Evolutionary conservation across 495 filamentous ascomycete genomes (phyloP).

Genomic region (Aspergillus sclerotiicarbonarius): DNA sequence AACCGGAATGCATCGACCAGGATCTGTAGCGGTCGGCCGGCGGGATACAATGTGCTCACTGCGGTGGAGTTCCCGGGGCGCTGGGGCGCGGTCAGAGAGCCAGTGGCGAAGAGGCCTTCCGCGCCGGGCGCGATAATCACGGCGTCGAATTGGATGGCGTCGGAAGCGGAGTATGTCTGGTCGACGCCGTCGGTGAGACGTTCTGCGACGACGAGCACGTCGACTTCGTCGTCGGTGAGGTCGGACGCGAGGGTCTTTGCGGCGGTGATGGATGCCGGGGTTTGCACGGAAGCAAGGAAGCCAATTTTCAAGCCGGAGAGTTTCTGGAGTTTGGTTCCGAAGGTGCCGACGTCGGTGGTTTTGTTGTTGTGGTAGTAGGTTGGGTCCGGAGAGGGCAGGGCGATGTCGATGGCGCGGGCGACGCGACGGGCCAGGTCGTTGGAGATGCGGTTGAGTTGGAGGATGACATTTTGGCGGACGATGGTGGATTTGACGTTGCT

Average conservation of each 20-base stretch:
- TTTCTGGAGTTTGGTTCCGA: constrained; percentile 53
- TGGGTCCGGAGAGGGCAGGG: constrained; percentile 55
- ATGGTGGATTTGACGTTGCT: constrained; percentile 53
- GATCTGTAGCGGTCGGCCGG: constrained; percentile 62
- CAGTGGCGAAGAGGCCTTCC: constrained; percentile 47
- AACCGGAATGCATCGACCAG: constrained; percentile 64
- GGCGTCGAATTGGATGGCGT: constrained; percentile 71
- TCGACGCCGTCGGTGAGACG: constrained; percentile 53
- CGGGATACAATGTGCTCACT: constrained; percentile 55
- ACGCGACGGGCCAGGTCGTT: constrained; percentile 69
- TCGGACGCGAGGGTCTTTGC: constrained; percentile 45
- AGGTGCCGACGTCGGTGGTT: constrained; percentile 61
- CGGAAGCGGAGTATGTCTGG: constrained; percentile 68
- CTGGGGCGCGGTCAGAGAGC: constrained; percentile 21
- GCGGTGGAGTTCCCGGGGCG: not conserved
- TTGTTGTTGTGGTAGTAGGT: constrained; percentile 70
- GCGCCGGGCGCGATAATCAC: constrained; percentile 61
- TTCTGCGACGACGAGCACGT: constrained; percentile 64
- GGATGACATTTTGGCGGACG: constrained; percentile 59
- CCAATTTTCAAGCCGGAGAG: constrained; percentile 66
- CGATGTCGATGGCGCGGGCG: constrained; percentile 58
- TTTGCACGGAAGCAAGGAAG: constrained; percentile 54
- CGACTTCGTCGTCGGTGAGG: constrained; percentile 49
- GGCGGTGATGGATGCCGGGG: constrained; percentile 39
- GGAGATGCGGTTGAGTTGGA: constrained; percentile 68